phyloP scores from a whole-genome alignment of 164 flowering plant species.

The Stephania japonica region DNA sequence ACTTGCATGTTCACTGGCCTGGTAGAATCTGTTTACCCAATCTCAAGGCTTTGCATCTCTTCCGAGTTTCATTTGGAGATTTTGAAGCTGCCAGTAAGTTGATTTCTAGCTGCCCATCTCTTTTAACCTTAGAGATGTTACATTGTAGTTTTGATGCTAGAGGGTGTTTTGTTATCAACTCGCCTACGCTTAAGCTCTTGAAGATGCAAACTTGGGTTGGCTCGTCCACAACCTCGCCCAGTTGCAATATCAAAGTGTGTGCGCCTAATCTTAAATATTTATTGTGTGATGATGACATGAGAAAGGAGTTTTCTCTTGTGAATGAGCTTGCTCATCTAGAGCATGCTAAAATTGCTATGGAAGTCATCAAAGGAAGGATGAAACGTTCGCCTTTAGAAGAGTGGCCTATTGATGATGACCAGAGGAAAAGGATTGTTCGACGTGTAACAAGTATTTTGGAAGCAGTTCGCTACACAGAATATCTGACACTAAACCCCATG shows the following conservation, averaged over 20 bases:
- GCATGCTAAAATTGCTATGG: background rate
- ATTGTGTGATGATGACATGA: background rate
- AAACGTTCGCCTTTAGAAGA: no score
- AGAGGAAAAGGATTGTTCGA: constrained; percentile 2
- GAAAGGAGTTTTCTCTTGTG: background rate
- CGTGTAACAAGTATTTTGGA: background rate
- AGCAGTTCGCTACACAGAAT: constrained; percentile 1
- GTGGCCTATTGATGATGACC: background rate
- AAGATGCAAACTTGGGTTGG: background rate
- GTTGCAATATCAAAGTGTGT: background rate
- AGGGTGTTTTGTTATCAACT: background rate
- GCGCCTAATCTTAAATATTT: constrained; percentile 9
- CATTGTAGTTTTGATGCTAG: background rate
- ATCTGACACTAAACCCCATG: constrained; percentile 2
- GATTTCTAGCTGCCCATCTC: background rate
- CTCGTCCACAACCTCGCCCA: background rate
- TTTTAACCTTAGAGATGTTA: background rate
- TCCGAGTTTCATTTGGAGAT: background rate
- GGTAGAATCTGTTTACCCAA: background rate
- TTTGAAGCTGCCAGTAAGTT: background rate
- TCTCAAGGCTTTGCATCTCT: background rate
- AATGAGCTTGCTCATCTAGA: background rate
- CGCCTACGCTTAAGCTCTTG: background rate
- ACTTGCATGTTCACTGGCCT: background rate
- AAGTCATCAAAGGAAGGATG: background rate